Percentiles rank a stretch among this genome's conserved stretches.
Evolutionary conservation across 768 basidiomycete genomes (phyloP).

Genomic region (Collybiopsis luxurians): DNA sequence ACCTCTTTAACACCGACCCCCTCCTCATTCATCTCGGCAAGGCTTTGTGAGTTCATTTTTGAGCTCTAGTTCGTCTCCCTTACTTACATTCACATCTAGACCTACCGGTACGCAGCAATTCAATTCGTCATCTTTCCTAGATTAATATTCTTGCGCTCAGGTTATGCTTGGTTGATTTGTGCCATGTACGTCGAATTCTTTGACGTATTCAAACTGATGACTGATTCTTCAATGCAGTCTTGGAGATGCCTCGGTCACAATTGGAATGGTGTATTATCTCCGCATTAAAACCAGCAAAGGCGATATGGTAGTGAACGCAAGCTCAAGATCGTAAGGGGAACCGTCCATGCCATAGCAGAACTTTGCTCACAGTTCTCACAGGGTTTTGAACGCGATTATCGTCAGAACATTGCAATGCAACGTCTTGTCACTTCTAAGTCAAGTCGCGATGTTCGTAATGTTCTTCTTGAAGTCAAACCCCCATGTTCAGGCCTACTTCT

Average conservation of each 20-base stretch:
- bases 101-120: neutral
- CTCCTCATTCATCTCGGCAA: neutral
- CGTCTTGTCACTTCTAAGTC: neutral
- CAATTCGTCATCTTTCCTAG: too few species aligned
- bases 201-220: neutral
- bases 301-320: constrained; percentile 3
- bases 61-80: too few species aligned
- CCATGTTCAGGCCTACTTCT: neutral
- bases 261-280: constrained; percentile 6
- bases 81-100: too few species aligned
- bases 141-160: neutral
- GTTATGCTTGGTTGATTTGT: constrained; percentile 5
- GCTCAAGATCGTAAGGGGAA: constrained; percentile 1
- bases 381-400: constrained; percentile 1
- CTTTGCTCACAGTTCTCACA: neutral
- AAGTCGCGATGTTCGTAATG: constrained; percentile 7
- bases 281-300: neutral
- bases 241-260: constrained; percentile 1
- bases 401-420: constrained; percentile 3
- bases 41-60: neutral
- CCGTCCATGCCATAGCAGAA: neutral
- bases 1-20: neutral
- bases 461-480: constrained; percentile 1
- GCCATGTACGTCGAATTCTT: neutral
- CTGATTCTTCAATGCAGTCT: neutral